Conservation (phyloP, 164 flowering plant genomes). For the Litsea cubeba region DNA sequence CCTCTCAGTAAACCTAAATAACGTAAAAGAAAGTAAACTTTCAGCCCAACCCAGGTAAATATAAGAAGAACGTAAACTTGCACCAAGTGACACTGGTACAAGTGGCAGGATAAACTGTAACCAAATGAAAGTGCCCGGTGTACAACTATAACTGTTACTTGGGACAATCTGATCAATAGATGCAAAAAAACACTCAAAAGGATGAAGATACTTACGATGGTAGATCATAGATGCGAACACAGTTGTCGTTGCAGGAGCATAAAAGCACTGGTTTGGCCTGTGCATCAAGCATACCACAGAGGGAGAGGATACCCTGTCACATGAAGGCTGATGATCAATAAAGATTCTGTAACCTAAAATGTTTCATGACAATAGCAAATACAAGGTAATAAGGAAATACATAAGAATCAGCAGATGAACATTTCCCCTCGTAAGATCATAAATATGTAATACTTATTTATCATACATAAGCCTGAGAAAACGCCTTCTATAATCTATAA, state of each 20-base stretch:
- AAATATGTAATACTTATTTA: too few relatives aligned
- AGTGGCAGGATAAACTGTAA: neutral
- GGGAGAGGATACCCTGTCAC: conserved; percentile 33
- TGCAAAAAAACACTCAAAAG: neutral
- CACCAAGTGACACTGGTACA: neutral
- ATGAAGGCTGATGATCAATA: neutral
- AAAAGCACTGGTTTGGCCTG: conserved; percentile 49
- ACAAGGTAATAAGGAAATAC: neutral
- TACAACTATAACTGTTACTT: neutral
- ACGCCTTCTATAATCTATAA: too few relatives aligned
- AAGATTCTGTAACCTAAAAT: neutral
- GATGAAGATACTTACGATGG: conserved; percentile 70
- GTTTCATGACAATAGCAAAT: neutral
- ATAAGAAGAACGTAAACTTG: neutral
- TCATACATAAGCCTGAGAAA: too few relatives aligned
- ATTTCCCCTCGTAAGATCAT: too few relatives aligned
- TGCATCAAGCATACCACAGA: conserved; percentile 49
- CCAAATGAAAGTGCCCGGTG: neutral
- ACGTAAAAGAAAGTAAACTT: neutral
- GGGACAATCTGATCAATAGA: too few relatives aligned
- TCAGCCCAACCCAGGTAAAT: neutral
- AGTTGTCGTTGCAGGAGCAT: conserved; percentile 47
- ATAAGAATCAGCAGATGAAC: neutral
- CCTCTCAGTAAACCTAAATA: conserved; percentile 63
- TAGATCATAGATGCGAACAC: conserved; percentile 51